Evolutionary conservation across 164 flowering plant species (phyloP).

Genomic region (Platanus orientalis): DNA sequence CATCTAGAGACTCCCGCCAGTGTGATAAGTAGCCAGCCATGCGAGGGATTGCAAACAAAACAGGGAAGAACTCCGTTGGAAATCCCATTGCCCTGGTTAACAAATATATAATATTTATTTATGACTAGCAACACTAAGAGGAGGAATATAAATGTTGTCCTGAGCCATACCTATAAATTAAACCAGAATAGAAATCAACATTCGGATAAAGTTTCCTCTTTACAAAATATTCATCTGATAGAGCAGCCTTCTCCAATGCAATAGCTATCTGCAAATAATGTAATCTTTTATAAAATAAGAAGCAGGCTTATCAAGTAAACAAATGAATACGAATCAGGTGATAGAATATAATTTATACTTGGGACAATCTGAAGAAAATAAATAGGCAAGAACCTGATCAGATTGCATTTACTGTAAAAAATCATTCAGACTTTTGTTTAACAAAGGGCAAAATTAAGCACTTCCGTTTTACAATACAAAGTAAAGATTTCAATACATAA

Average conservation of each 20-base stretch:
- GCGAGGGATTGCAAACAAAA: conserved; percentile 93
- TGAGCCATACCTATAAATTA: conserved; percentile 76
- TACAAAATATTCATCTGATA: conserved; percentile 90
- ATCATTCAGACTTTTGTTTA: too few species aligned
- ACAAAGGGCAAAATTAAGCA: too few species aligned
- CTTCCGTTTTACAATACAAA: too few species aligned
- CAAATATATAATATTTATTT: conserved; percentile 1
- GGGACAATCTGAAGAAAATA: too few species aligned
- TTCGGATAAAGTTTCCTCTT: conserved; percentile 96
- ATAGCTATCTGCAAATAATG: conserved; percentile 71
- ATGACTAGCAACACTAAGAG: conserved; percentile 2
- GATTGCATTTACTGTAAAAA: too few species aligned
- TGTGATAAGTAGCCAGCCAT: conserved; percentile 98
- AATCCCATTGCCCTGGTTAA: conserved; percentile 92
- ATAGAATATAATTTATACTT: too few species aligned
- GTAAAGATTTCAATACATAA: background rate
- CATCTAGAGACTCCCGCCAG: conserved; percentile 97
- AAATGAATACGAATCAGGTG: too few species aligned
- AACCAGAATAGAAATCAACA: conserved; percentile 98
- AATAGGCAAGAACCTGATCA: too few species aligned
- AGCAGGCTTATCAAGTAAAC: too few species aligned
- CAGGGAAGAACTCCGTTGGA: conserved; percentile 94
- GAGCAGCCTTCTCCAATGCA: conserved; percentile 97
- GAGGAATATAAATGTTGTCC: background rate
- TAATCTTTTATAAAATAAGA: too few species aligned